A percentile compares a stretch with the other conserved stretches of the same genome.
These are phyloP conservation scores for Trichophyton rubrum DNA, from an alignment of 2,329 filamentous ascomycete genomes.

Conservation along the genomic window DNA sequence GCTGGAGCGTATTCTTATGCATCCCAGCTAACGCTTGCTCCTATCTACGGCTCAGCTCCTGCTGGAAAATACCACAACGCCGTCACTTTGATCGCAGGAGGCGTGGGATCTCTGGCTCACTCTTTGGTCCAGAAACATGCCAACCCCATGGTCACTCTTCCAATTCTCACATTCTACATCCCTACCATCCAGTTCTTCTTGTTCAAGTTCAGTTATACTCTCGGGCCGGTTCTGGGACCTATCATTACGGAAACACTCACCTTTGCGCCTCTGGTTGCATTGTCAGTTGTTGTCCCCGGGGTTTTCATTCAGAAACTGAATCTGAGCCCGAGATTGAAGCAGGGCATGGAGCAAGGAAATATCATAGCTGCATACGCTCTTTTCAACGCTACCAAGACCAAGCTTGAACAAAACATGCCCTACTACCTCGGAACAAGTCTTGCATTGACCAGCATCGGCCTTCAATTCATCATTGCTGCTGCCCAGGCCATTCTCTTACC, in stretches of 20 bases:
- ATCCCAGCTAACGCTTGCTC: conserved; percentile 59
- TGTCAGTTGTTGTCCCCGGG: conserved; percentile 53
- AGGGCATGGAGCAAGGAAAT: conserved; percentile 50
- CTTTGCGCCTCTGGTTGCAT: conserved; percentile 53
- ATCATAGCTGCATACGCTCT: conserved; percentile 55
- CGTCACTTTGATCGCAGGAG: conserved; percentile 52
- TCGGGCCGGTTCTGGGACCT: conserved; percentile 63
- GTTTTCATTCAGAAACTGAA: conserved; percentile 50
- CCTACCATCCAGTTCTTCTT: conserved; percentile 61
- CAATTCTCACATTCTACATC: conserved; percentile 62
- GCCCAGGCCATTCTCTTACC: conserved; percentile 55
- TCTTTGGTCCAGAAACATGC: conserved; percentile 38
- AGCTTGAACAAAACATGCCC: conserved; percentile 25
- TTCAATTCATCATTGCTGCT: conserved; percentile 56
- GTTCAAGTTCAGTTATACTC: conserved; percentile 50
- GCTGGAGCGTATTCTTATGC: conserved; percentile 31
- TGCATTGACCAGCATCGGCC: conserved; percentile 55
- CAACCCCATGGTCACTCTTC: conserved; percentile 44
- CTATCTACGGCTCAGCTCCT: conserved; percentile 78
- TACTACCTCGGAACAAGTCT: conserved; percentile 48
- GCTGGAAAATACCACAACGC: conserved; percentile 58
- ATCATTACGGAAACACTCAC: conserved; percentile 61
- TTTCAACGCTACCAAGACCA: conserved; percentile 37
- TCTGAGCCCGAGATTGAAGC: conserved; percentile 42
- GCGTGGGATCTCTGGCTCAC: conserved; percentile 61